Evolutionary conservation across 495 filamentous ascomycete species (phyloP), one percentile per base, ranked within the genome.

Genomic region (Choiromyces venosus): DNA sequence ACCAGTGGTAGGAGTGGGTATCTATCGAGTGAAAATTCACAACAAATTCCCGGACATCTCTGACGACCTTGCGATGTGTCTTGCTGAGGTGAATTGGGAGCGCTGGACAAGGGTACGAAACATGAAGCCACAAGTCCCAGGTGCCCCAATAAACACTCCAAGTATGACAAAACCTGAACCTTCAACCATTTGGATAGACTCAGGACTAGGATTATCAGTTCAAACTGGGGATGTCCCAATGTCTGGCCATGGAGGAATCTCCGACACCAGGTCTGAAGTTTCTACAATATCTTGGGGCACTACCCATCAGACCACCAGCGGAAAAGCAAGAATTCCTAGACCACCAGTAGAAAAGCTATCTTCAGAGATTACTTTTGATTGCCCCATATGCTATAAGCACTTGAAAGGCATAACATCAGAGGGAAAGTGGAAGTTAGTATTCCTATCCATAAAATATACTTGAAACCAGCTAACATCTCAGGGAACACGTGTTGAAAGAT

Each of bases 21-120:
- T 40, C n/a, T 56, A 74, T 25, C 37, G 52, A 21, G 33, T 37
- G 7, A 39, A 66, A 10, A 74, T 74, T 14, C 67, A 37, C 5
- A 39, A 37, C 14, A 73, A 66, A 16, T 73, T 73, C 14, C 72
- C 72, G 35, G 21, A 73, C 0, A 64, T 73, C 21, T 25, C 42
- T 0, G 38, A 66, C 18, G 46, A 73, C 25, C 72, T 73, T 37
- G 66, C 67, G n/a, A 39, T 69, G 16, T 65, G 52, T 5, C 33
- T 73, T 52, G 72, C 72, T n/a, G 19, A 65, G 18, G 19, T 73
- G 69, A 73, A 70, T 25, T 73, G 72, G 72, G 14, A 7, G 42
- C 72, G 72, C 37, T 37, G 42, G 8, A 25, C 29, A 29, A 66
- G 67, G 52, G 65, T 73, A 37, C 72, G 56, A 37, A 66, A 5